Conservation (phyloP, 495 filamentous ascomycete species). For the Sordaria brevicollis region DNA sequence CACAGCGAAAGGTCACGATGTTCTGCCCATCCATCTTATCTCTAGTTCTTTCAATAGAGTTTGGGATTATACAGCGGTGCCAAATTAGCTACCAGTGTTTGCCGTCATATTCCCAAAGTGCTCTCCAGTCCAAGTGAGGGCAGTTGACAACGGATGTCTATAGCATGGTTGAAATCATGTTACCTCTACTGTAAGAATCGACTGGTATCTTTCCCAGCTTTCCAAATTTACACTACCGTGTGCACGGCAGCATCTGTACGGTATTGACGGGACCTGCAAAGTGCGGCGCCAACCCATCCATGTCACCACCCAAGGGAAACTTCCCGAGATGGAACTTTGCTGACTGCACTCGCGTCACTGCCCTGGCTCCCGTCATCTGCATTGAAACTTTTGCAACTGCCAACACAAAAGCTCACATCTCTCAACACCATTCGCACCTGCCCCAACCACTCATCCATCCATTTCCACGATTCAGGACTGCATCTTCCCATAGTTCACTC, state of each 20-base stretch:
- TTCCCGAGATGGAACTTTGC: neutral
- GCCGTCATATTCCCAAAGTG: neutral
- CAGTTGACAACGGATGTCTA: neutral
- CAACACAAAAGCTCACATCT: no score
- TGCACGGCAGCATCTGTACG: neutral
- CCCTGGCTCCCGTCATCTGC: neutral
- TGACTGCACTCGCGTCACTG: neutral
- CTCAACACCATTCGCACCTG: neutral
- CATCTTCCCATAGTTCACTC: neutral
- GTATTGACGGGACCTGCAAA: neutral
- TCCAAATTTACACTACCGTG: neutral
- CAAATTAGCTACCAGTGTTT: neutral
- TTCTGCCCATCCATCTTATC: neutral
- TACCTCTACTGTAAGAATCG: neutral
- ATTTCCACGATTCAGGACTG: neutral
- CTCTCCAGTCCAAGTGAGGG: neutral
- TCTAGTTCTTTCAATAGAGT: no score
- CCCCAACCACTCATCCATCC: neutral
- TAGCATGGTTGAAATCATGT: neutral
- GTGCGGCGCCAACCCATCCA: neutral
- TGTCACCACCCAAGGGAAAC: neutral
- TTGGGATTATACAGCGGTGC: no score
- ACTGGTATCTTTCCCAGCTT: neutral
- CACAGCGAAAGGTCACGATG: neutral
- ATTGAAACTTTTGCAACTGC: neutral